phyloP scores from a whole-genome alignment of 495 filamentous ascomycete genomes.

The Trichoderma asperelloides region DNA sequence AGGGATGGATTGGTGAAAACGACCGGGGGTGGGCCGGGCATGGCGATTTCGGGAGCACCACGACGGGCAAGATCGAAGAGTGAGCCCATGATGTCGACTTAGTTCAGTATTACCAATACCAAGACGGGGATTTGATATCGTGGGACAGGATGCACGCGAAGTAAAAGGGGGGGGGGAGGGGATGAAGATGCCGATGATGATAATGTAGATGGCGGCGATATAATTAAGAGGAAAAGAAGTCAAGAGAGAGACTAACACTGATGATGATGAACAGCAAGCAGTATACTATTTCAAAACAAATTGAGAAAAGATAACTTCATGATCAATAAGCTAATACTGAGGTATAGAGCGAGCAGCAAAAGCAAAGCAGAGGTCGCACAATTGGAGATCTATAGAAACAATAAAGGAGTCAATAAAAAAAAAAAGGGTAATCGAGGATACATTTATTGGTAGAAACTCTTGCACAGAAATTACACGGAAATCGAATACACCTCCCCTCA shows the following conservation, averaged over 20 bases:
- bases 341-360: background rate
- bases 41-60: slow-evolving; percentile 12
- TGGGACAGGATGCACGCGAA: background rate
- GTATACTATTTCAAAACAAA: background rate
- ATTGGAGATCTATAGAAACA: background rate
- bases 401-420: background rate
- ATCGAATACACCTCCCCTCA: background rate
- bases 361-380: background rate
- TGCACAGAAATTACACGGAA: no score
- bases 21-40: background rate
- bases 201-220: no score
- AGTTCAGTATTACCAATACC: no score
- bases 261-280: background rate
- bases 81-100: background rate
- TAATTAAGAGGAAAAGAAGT: background rate
- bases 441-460: no score
- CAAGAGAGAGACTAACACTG: background rate
- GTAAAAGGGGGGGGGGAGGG: background rate
- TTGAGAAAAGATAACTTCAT: background rate
- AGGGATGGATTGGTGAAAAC: slow-evolving; percentile 24
- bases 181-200: background rate
- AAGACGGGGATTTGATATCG: background rate
- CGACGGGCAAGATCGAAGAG: slow-evolving; percentile 19
- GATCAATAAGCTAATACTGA: background rate
- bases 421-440: background rate